Evolutionary conservation across 805 yeast genomes (phyloP).

Genomic region (Saccharomycopsis fibuligera): DNA sequence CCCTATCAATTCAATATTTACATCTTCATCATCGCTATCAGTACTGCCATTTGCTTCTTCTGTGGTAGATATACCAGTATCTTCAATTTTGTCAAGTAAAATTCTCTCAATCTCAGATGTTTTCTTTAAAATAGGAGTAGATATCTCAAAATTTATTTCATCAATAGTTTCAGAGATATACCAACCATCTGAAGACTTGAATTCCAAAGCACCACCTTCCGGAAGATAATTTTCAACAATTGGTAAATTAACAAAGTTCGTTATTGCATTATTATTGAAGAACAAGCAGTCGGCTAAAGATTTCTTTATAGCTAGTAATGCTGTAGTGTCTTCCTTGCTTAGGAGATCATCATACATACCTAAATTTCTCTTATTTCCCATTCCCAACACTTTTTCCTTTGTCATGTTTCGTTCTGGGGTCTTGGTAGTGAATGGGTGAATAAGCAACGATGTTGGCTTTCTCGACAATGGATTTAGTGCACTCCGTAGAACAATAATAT

Average conservation of each 20-base stretch:
- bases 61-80: neutral
- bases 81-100: slow-evolving; percentile 8
- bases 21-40: neutral
- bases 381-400: slow-evolving; percentile 18
- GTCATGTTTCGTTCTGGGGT: slow-evolving; percentile 29
- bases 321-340: neutral
- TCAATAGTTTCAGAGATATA: slow-evolving; percentile 32
- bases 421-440: slow-evolving; percentile 48
- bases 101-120: slow-evolving; percentile 28
- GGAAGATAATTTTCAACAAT: slow-evolving; percentile 38
- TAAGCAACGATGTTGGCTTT: slow-evolving; percentile 14
- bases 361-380: neutral
- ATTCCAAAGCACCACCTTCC: slow-evolving; percentile 52
- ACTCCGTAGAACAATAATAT: slow-evolving; percentile 30
- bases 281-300: slow-evolving; percentile 16
- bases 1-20: slow-evolving; percentile 52
- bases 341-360: neutral
- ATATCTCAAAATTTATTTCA: slow-evolving; percentile 39
- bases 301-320: too few species aligned
- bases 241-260: slow-evolving; percentile 51
- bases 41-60: slow-evolving; percentile 39
- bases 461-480: slow-evolving; percentile 31
- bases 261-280: slow-evolving; percentile 32
- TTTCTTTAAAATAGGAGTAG: slow-evolving; percentile 41
- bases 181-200: slow-evolving; percentile 47